These are phyloP conservation scores for Paratinospora sagittata DNA, from an alignment of 164 flowering plant species.

Conservation along the genomic window DNA sequence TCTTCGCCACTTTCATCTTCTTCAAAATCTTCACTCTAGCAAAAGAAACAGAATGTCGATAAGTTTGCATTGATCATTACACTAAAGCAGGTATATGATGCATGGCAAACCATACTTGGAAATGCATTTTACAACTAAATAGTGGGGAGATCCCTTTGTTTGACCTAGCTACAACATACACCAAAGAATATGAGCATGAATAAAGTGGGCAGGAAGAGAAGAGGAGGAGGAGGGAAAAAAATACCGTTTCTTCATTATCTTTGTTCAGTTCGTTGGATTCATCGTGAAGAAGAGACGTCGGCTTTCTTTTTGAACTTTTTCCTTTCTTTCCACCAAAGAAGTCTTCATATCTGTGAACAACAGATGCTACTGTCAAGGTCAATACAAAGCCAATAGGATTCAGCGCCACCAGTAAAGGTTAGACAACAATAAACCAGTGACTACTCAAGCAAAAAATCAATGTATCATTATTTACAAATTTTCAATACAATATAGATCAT, in stretches of 20 bases:
- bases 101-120: neutral
- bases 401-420: neutral
- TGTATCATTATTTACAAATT: neutral
- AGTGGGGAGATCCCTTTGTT: neutral
- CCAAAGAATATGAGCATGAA: neutral
- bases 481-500: neutral
- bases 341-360: constrained; percentile 60
- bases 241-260: constrained; percentile 23
- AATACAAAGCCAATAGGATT: neutral
- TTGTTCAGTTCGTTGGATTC: constrained; percentile 31
- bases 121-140: neutral
- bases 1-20: neutral
- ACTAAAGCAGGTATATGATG: neutral
- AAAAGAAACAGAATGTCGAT: neutral
- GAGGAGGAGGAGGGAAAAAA: neutral
- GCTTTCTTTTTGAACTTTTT: constrained; percentile 30
- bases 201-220: neutral
- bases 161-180: neutral
- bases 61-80: neutral
- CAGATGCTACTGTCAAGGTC: neutral
- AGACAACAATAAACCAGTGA: neutral
- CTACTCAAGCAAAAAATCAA: neutral
- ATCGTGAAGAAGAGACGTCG: constrained; percentile 17
- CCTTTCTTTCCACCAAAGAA: constrained; percentile 55
- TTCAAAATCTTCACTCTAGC: neutral